Base-by-base conservation (phyloP, 2,329 filamentous ascomycete genomes). In the Aspergillus pseudoglaucus region DNA sequence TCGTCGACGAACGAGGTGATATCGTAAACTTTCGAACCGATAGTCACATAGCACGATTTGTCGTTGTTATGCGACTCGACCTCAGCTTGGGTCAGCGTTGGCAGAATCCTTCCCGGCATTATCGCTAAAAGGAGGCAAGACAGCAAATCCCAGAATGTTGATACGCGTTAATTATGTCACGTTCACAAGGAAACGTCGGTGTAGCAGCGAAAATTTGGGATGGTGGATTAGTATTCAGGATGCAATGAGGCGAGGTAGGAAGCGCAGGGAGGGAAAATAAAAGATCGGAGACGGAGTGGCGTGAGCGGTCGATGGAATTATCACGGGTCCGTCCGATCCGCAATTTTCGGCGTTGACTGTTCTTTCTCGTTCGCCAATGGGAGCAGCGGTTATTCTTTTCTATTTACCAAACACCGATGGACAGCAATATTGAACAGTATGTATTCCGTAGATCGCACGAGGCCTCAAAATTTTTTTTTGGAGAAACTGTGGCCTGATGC, bases 21-120 rank as follows among this genome's bases (percentile, higher is more conserved):
- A 75, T 98, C 91, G 78, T 90, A 98, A 59, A 98, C 91, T 59
- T 91, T 94, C 49, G 80, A 79, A 53, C 89, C 90, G 47, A 96
- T 77, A 3, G 88, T 93, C 59, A 98, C 90, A 76, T 90, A 98
- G 76, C 91, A 97, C 43, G 89, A 95, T 64, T 89, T 81, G 44
- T 75, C 74, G 42, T 81, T 84, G 67, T 87, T 91, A 70, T 95
- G 90, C 58, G 83, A 75, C 68, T 85, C 82, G 63, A 98, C 83
- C 66, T 98, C 88, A 57, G 85, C 81, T 58, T 78, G 78, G 44
- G 88, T 85, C 63, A 97, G 85, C 23, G 85, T 91, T 48, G 91
- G 91, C 44, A 97, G 82, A 43, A 82, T 90, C 65, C 81, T 81
- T 61, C 82, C 83, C 58, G 90, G 87, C 88, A 95, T 95, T 53